Evolutionary conservation across 1,284 basidiomycete genomes (phyloP).

Genomic region (Caloboletus inedulis): DNA sequence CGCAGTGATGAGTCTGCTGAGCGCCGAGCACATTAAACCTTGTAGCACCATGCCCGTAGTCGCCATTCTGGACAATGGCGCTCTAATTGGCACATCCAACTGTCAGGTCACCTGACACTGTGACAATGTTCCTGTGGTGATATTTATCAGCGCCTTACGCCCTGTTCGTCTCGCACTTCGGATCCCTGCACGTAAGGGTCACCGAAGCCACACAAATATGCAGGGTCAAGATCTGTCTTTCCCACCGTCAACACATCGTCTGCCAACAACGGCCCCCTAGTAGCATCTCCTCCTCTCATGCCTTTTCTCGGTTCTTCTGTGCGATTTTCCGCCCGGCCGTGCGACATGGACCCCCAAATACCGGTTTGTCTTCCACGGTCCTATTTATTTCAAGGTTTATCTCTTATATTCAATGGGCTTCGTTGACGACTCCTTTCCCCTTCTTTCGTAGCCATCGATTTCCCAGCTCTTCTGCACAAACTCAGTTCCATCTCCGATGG

Average conservation of each 20-base stretch:
- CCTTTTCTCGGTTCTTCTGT: conserved; percentile 5
- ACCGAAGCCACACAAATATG: conserved; percentile 1
- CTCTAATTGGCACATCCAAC: conserved; percentile 4
- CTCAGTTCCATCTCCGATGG: conserved; percentile 25
- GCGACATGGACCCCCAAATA: conserved; percentile 15
- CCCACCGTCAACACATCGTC: not conserved
- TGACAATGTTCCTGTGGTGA: no score
- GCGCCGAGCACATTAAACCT: conserved; percentile 1
- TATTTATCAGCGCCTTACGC: no score
- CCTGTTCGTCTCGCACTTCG: not conserved
- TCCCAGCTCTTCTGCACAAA: conserved; percentile 31
- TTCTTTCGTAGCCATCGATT: conserved; percentile 20
- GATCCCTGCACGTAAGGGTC: conserved; percentile 1
- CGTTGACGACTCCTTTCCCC: not conserved
- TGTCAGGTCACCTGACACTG: no score
- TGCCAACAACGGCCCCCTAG: not conserved
- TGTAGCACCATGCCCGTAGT: conserved; percentile 15
- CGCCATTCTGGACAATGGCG: conserved; percentile 18
- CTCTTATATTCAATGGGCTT: not conserved
- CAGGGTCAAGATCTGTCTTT: not conserved
- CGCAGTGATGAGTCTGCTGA: no score
- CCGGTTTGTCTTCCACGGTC: conserved; percentile 19
- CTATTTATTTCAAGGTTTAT: not conserved
- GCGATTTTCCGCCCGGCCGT: not conserved
- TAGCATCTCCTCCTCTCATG: not conserved